phyloP scores from a whole-genome alignment of 352 stramenopile species.

The Pythium phragmiticola region DNA sequence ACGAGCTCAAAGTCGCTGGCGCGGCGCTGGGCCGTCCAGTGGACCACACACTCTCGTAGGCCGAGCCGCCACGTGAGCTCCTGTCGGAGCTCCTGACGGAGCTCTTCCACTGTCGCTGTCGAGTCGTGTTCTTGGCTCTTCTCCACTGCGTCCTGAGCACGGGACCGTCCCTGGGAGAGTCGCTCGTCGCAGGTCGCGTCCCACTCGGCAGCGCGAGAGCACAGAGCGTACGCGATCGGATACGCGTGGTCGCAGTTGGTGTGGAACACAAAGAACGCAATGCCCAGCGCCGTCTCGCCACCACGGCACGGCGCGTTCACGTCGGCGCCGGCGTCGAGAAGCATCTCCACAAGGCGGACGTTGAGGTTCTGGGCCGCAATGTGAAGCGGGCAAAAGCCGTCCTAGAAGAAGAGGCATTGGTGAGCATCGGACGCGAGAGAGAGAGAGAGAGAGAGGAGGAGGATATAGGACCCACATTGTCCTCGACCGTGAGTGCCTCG shows the following conservation, averaged over 20 bases:
- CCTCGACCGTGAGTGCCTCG: constrained; percentile 17
- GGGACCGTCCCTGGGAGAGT: constrained; percentile 3
- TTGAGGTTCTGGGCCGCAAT: constrained; percentile 24
- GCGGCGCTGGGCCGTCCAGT: constrained; percentile 10
- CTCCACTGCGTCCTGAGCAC: constrained; percentile 2
- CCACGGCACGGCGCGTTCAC: constrained; percentile 20
- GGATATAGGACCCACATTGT: constrained; percentile 3
- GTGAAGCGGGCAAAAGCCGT: constrained; percentile 23
- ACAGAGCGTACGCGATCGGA: constrained; percentile 9
- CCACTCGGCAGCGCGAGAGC: constrained; percentile 15
- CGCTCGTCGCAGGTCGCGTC: constrained; percentile 22
- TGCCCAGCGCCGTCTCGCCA: constrained; percentile 17
- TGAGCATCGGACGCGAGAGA: neutral
- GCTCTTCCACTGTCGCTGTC: constrained; percentile 6
- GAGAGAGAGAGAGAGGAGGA: neutral
- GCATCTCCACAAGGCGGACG: constrained; percentile 13
- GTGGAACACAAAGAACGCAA: constrained; percentile 22
- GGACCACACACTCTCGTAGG: constrained; percentile 10
- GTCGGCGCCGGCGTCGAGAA: constrained; percentile 14
- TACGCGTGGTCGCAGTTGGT: constrained; percentile 18
- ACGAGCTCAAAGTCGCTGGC: constrained; percentile 15
- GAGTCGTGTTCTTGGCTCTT: constrained; percentile 9
- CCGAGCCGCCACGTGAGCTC: constrained; percentile 19
- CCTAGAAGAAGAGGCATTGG: neutral
- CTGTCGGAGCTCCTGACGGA: constrained; percentile 6